Conservation (phyloP, 2,329 filamentous ascomycete genomes). For the Fusarium robinianum region DNA sequence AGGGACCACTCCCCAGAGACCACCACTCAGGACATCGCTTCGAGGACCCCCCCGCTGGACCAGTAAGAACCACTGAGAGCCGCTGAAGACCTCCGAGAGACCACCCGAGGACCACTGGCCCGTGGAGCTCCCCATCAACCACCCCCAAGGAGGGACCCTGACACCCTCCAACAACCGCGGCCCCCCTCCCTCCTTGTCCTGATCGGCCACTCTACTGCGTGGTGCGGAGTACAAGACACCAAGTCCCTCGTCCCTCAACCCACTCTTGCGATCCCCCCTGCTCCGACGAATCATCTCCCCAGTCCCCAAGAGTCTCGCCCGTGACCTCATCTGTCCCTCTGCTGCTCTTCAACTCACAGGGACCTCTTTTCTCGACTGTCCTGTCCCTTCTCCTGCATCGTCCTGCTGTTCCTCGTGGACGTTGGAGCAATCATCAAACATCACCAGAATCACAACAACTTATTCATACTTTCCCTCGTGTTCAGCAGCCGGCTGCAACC, state of each 20-base stretch:
- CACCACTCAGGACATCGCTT: slow-evolving; percentile 31
- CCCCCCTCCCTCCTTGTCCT: slow-evolving; percentile 35
- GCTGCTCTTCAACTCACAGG: slow-evolving; percentile 35
- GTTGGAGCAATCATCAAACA: slow-evolving; percentile 35
- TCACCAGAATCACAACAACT: slow-evolving; percentile 27
- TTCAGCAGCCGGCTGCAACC: slow-evolving; percentile 40
- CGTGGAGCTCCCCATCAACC: slow-evolving; percentile 26
- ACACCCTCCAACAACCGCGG: slow-evolving; percentile 28
- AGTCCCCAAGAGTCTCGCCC: slow-evolving; percentile 30
- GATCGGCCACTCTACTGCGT: slow-evolving; percentile 37
- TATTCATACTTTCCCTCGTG: slow-evolving; percentile 31
- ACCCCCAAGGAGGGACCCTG: slow-evolving; percentile 33
- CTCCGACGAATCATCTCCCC: slow-evolving; percentile 33
- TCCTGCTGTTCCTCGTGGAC: slow-evolving; percentile 37
- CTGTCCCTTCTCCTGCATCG: slow-evolving; percentile 31
- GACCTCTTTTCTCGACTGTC: slow-evolving; percentile 25
- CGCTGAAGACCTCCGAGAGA: slow-evolving; percentile 18
- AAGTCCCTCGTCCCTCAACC: slow-evolving; percentile 22
- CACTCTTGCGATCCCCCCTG: slow-evolving; percentile 24
- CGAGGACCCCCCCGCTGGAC: slow-evolving; percentile 29
- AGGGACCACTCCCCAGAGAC: slow-evolving; percentile 25
- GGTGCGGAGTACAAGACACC: no score
- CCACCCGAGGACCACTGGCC: slow-evolving; percentile 34
- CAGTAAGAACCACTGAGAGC: slow-evolving; percentile 29
- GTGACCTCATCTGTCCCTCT: slow-evolving; percentile 36